Base-by-base conservation (phyloP, 148 eudicot genomes). In the Suaeda aralocaspica region DNA sequence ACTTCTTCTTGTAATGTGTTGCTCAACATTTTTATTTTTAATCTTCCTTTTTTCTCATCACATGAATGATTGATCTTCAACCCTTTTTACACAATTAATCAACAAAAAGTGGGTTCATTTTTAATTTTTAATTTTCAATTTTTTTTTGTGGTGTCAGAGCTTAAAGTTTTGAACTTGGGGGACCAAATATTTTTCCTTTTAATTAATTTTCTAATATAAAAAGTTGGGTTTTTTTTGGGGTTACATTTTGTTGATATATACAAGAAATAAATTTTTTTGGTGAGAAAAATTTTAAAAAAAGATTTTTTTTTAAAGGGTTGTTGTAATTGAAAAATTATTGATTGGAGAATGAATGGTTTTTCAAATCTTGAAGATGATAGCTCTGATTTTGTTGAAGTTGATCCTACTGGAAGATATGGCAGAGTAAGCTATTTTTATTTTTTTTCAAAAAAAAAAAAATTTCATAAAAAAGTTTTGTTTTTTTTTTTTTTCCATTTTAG, bases 371-470 rank as follows among this genome's bases (percentile, higher is more conserved):
- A 82, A 62, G 55, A 78, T 41, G 85, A 85, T 39, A 68, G 42
- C 72, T 84, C 80, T 63, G 90, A 86, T 41, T 90, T 84, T 69
- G 89, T 86, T 76, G 96, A 90, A 84, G 85, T 90, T 84, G 96
- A 90, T 84, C 96, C 96, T 0, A 86, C 87, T 75, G 92, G 92
- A 29, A 86, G 96, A 90, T 90, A 90, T 75, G 96, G 96, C 57
- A 82, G 96, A 76, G 96, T 90, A 82, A 59, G 62, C 13, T 48
- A 19, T 52, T 21, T 59, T 13, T 62, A 7, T 63, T 6, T 44
- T 25, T 25, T 34, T 30, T 36, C 41, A 36, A 36, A 3, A 3
- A 36, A 36, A 36, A 36, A 3, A 36, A 36, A 36, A 36, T n/a
- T n/a, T n/a, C n/a, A n/a, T 36, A 36, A 36, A 36, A 36, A 36